phyloP scores from a whole-genome alignment of 2,329 filamentous ascomycete species.

The Venturia effusa region DNA sequence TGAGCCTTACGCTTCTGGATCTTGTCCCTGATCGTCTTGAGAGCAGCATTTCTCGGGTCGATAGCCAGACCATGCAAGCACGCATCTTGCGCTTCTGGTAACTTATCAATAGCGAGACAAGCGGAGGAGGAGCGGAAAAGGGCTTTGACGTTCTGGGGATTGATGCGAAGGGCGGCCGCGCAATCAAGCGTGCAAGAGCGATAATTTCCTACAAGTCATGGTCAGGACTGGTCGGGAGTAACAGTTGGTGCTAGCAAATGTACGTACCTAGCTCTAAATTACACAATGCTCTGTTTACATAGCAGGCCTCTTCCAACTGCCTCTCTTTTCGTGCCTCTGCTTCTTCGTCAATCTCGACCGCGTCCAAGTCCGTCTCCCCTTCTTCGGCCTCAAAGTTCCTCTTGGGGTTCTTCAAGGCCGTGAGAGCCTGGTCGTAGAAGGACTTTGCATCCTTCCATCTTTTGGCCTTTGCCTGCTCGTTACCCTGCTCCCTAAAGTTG shows the following conservation, averaged over 20 bases:
- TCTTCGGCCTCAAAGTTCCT: conserved; percentile 21
- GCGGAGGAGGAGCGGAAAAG: conserved; percentile 77
- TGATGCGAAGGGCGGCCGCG: conserved; percentile 65
- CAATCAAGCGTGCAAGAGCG: conserved; percentile 79
- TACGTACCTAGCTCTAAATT: conserved; percentile 66
- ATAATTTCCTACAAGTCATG: conserved; percentile 57
- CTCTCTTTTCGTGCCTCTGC: conserved; percentile 52
- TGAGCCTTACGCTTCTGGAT: conserved; percentile 49
- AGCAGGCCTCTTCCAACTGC: conserved; percentile 60
- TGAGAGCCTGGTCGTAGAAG: conserved; percentile 82
- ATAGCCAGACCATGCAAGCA: conserved; percentile 61
- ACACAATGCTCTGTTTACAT: conserved; percentile 81
- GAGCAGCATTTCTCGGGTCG: conserved; percentile 58
- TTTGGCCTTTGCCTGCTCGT: conserved; percentile 69
- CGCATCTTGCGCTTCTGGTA: conserved; percentile 70
- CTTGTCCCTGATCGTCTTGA: conserved; percentile 51
- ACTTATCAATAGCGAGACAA: conserved; percentile 65
- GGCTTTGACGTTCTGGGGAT: conserved; percentile 76
- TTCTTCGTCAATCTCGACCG: conserved; percentile 44
- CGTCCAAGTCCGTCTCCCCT: conserved; percentile 31
- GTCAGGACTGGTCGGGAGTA: conserved; percentile 15
- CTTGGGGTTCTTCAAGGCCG: conserved; percentile 41
- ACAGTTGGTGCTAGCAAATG: background rate
- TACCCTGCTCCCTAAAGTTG: conserved; percentile 86
- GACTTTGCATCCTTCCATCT: conserved; percentile 76